Base-by-base conservation (phyloP, 495 filamentous ascomycete species). In the Aspergillus campestris region DNA sequence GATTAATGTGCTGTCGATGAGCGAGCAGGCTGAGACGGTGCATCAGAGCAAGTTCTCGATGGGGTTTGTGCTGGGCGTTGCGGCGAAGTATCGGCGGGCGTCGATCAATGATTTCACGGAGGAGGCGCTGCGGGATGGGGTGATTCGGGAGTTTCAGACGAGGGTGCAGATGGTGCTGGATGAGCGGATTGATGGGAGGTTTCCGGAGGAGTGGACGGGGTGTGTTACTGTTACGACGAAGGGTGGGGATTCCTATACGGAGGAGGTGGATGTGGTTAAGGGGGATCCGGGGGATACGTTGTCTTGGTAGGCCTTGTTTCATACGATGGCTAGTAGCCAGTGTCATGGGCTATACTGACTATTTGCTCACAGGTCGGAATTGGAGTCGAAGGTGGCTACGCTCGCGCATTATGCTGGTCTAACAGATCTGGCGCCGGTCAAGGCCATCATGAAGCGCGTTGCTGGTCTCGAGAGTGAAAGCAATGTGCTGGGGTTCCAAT, bases 11-110 rank as follows among this genome's bases (percentile, higher is more conserved):
- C 50, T 66, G 2, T 54, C 59, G 4, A 42, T 66, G 3, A 58
- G 55, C 35, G 63, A 59, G 8, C 35, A 38, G 8, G 57, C 56
- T 1, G 57, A 64, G 36, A 66, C 63, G 9, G 63, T 66, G 11
- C 63, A 66, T 18, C 63, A 66, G 34, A 66, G 63, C 44, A 66
- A 66, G 43, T 66, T 66, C 46, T 59, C 57, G 2, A 66, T 66
- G 63, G 63, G 63, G 10, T 66, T 66, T 52, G 63, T 66, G n/a
- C 49, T 66, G 8, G 63, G 61, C 8, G 49, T 66, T 30, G 54
- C 59, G 29, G 63, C 63, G 8, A 66, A 62, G 46, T 62, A 62
- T 29, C 59, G 61, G 3, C 57, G 58, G 30, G 63, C 63, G 38
- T 60, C 60, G 55, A 62, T 66, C 24, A 61, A 57, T 2, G 63